Base-by-base conservation (phyloP, 2,329 filamentous ascomycete genomes). In the Diplodia corticola region DNA sequence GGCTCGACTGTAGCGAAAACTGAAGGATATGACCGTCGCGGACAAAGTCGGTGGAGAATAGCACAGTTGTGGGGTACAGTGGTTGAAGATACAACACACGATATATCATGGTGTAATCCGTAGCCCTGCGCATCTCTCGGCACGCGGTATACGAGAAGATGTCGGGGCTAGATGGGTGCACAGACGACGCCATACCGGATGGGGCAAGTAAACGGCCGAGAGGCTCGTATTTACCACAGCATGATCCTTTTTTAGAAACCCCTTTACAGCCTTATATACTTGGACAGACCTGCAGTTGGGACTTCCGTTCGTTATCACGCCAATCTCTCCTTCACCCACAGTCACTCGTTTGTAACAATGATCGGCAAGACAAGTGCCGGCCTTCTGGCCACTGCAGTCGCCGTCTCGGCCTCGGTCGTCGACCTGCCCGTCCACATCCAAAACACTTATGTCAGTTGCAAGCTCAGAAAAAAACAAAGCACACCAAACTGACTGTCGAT, bases 341-440 rank as follows among this genome's bases (percentile, higher is more conserved):
- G 40, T 60, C 24, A 28, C 37, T 60, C 37, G 55, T 60, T 60
- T 40, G n/a, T n/a, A n/a, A 49, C 24, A 12, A 61, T 61, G 57
- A n/a, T 49, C 12, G 37, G 26, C 9, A 33, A 35, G 17, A 33
- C 35, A 13, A 17, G 24, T 10, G 28, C 57, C 15, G 57, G 57
- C 40, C 57, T 61, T 13, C 7, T 61, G 57, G 26, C 44, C 17
- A 20, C 28, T 12, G 57, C 44, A 2, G 40, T 44, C 3, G 57
- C 67, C 5, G 67, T 54, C n/a, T 64, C 70, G 15, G 70, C 68
- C 2, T 65, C 69, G 13, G 64, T 70, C 1, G 48, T 71, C 10
- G 68, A 71, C 7, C 3, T 71, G 24, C 70, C 70, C 2, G 65
- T 71, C 9, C 48, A 37, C 35, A 55, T 70, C 10, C 30, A 64